phyloP scores from a whole-genome alignment of 306 rosid genomes.

The Gleditsia sinensis region DNA sequence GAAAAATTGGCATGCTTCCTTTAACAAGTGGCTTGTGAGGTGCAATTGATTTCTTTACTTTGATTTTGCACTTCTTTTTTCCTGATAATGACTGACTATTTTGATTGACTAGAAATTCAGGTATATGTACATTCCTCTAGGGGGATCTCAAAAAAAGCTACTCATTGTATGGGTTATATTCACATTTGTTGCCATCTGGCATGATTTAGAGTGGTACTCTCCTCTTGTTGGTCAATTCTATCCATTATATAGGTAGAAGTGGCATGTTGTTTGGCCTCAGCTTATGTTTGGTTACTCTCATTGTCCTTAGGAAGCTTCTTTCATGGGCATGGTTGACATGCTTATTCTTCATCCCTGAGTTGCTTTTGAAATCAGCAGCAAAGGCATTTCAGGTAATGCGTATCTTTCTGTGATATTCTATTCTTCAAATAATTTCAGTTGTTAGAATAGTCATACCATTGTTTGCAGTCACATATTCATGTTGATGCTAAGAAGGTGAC shows the following conservation, averaged over 20 bases:
- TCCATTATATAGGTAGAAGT: slow-evolving; percentile 30
- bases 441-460: neutral
- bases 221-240: slow-evolving; percentile 33
- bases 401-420: neutral
- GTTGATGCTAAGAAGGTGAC: neutral
- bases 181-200: slow-evolving; percentile 94
- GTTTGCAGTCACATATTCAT: neutral
- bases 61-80: slow-evolving; percentile 21
- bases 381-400: slow-evolving; percentile 69
- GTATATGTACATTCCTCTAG: slow-evolving; percentile 93
- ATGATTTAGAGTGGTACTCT: slow-evolving; percentile 91
- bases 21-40: slow-evolving; percentile 99
- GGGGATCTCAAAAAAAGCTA: slow-evolving; percentile 78
- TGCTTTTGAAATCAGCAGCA: slow-evolving; percentile 73
- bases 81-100: slow-evolving; percentile 11
- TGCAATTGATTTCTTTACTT: slow-evolving; percentile 37
- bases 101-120: slow-evolving; percentile 49
- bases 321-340: slow-evolving; percentile 99
- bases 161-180: slow-evolving; percentile 87
- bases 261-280: slow-evolving; percentile 26
- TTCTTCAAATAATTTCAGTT: neutral
- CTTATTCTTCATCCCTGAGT: slow-evolving; percentile 85
- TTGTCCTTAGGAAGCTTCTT: slow-evolving; percentile 84
- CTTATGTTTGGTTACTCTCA: slow-evolving; percentile 35
- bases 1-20: slow-evolving; percentile 99